These are phyloP conservation scores for Parmelia sp. DNA, from an alignment of 495 filamentous ascomycete species.

Conservation along the genomic window DNA sequence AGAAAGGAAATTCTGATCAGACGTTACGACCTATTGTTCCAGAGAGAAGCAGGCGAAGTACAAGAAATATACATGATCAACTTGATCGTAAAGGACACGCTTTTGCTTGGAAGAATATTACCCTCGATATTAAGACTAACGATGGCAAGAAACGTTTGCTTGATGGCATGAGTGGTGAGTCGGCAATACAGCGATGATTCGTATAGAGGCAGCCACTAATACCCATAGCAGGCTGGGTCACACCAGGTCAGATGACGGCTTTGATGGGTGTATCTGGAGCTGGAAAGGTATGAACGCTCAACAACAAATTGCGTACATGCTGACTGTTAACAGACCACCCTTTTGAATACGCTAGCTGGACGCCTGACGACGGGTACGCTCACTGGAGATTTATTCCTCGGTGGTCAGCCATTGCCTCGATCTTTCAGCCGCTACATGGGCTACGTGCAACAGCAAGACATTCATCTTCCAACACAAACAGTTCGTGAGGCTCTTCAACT, in stretches of 20 bases:
- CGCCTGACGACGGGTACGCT: slow-evolving; percentile 48
- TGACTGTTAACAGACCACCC: background rate
- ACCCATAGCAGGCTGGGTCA: slow-evolving; percentile 60
- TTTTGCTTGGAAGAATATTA: slow-evolving; percentile 2
- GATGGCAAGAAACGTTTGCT: background rate
- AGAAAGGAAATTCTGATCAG: background rate
- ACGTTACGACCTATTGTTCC: background rate
- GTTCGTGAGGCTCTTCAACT: slow-evolving; percentile 59
- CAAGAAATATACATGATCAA: background rate
- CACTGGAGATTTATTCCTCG: slow-evolving; percentile 48
- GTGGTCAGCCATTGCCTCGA: slow-evolving; percentile 38
- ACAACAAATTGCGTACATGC: slow-evolving; percentile 32
- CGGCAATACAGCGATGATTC: too few relatives aligned
- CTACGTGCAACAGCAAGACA: slow-evolving; percentile 56
- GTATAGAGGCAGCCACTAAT: too few relatives aligned
- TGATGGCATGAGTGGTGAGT: slow-evolving; percentile 7
- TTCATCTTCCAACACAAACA: slow-evolving; percentile 53
- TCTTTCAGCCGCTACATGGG: slow-evolving; percentile 42
- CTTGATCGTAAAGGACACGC: slow-evolving; percentile 1
- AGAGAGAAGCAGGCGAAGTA: background rate
- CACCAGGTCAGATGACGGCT: slow-evolving; percentile 60
- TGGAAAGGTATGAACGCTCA: slow-evolving; percentile 63
- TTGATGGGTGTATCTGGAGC: slow-evolving; percentile 60
- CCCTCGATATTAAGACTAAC: background rate
- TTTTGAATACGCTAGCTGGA: slow-evolving; percentile 1